These are phyloP conservation scores for Bombardia bombarda DNA, from an alignment of 495 filamentous ascomycete species.

Conservation along the genomic window DNA sequence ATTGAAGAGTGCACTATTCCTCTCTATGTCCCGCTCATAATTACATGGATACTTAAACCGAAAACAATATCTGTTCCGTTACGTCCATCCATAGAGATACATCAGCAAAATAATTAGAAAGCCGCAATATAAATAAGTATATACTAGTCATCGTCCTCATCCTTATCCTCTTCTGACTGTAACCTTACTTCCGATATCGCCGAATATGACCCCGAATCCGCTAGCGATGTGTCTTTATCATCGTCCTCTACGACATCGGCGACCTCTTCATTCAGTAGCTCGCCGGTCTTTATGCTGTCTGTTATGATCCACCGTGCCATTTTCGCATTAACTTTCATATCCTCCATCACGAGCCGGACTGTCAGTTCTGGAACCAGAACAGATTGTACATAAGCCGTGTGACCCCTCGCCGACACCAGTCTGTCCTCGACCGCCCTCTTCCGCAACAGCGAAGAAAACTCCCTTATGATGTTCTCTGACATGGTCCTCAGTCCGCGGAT, in stretches of 20 bases:
- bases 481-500: slow-evolving; percentile 60
- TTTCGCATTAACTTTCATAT: slow-evolving; percentile 63
- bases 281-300: slow-evolving; percentile 71
- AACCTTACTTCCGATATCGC: no score
- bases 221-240: slow-evolving; percentile 26
- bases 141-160: no score
- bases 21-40: no score
- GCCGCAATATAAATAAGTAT: no score
- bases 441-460: slow-evolving; percentile 54
- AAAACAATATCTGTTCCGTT: no score
- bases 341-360: slow-evolving; percentile 70
- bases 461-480: slow-evolving; percentile 54
- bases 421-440: slow-evolving; percentile 56
- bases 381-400: slow-evolving; percentile 68
- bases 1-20: no score
- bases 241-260: slow-evolving; percentile 51
- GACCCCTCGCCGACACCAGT: slow-evolving; percentile 60
- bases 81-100: no score
- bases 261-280: slow-evolving; percentile 61
- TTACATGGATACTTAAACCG: no score
- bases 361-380: slow-evolving; percentile 85
- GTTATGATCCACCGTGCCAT: slow-evolving; percentile 59
- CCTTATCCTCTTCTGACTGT: no score
- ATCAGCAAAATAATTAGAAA: no score
- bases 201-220: no score